Evolutionary conservation across 495 filamentous ascomycete species (phyloP), one percentile per base, ranked within the genome.

Genomic region (Apodospora peruviana): DNA sequence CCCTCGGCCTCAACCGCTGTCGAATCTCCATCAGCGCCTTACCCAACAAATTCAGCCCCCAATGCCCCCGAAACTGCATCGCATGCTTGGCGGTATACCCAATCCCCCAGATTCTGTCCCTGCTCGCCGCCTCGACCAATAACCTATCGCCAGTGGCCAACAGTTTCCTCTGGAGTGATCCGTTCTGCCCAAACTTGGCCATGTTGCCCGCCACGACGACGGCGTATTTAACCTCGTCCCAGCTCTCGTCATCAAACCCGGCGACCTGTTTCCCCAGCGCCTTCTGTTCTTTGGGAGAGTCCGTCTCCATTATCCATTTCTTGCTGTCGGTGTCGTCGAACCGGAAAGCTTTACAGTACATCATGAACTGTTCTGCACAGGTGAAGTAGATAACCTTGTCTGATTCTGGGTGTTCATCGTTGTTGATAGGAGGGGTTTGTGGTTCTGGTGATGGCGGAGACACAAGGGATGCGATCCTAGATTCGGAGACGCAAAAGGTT

Each of bases 291-390:
- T 64, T 64, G 0, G 57, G 59, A 19, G 43, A 45, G 39, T 37
- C 27, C 10, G 52, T 59, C 5, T 48, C 52, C 45, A 67, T 53
- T 35, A 67, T 39, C 23, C 44, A 42, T 24, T 38, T 41, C 25
- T 56, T 50, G 14, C 53, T 61, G n/a, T 42, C 54, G 19, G 46
- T 41, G 45, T 66, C 60, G 42, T 48, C 32, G 44, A 61, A 66
- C 12, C 53, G 58, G 20, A 42, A 50, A 22, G 64, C 64, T 57
- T 67, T 65, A 54, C 60, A 63, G 47, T 65, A 68, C 64, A 65
- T 68, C 64, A 65, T 65, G 60, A 63, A 68, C 45, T 68, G 62
- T 42, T 68, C 64, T 29, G 62, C 62, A 39, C 55, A 65, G 40
- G 45, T 57, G 52, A 67, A 65, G 14, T 14, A 22, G 21, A 44